phyloP scores from a whole-genome alignment of 2,329 filamentous ascomycete genomes.

The Magnaporthales sp. region DNA sequence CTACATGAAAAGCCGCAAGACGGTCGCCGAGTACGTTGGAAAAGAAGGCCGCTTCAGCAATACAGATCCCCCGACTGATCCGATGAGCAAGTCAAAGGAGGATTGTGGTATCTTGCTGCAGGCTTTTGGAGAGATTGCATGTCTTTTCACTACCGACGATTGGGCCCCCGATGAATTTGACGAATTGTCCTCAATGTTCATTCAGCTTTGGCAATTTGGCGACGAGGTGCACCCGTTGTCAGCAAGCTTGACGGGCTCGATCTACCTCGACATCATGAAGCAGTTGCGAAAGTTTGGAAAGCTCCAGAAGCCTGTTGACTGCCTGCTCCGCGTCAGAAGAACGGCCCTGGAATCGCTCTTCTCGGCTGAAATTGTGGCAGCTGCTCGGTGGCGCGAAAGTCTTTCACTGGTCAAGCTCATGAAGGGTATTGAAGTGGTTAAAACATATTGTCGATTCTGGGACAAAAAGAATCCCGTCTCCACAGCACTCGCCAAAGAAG shows the following conservation, averaged over 20 bases:
- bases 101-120: background rate
- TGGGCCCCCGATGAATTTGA: background rate
- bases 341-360: background rate
- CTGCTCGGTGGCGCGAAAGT: background rate
- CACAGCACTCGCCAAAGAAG: background rate
- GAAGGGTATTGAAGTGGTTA: background rate
- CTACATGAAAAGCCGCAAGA: background rate
- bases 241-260: background rate
- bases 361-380: background rate
- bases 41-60: background rate
- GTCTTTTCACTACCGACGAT: background rate
- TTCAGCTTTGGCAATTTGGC: background rate
- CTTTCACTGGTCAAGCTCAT: too few species aligned
- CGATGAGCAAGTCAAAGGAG: background rate
- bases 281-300: background rate
- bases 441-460: background rate
- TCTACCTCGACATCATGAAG: background rate
- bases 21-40: background rate
- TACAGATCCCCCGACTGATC: background rate
- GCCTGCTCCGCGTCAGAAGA: background rate
- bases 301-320: background rate
- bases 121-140: background rate
- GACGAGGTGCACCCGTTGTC: background rate
- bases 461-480: background rate
- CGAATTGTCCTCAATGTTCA: background rate